phyloP scores from a whole-genome alignment of 2,329 filamentous ascomycete species.

The Nigrospora oryzae region DNA sequence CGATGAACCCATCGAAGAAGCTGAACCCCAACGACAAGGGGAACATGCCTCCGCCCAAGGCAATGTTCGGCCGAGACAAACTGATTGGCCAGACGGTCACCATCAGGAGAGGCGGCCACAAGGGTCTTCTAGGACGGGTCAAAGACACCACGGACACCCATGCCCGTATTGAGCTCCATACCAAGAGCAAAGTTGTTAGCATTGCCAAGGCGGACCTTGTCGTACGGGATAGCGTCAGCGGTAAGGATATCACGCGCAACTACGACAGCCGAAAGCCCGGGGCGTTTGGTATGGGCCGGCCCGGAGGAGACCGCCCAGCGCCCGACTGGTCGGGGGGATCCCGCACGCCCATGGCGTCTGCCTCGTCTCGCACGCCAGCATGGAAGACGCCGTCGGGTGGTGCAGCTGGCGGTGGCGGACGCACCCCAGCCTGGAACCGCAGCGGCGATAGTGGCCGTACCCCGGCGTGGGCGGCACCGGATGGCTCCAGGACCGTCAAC shows the following conservation, averaged over 20 bases:
- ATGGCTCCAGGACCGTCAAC: slow-evolving; percentile 59
- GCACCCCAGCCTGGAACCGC: slow-evolving; percentile 56
- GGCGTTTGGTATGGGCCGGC: slow-evolving; percentile 23
- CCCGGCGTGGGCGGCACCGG: slow-evolving; percentile 61
- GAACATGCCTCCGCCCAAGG: slow-evolving; percentile 60
- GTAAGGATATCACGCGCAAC: slow-evolving; percentile 63
- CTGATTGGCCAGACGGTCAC: slow-evolving; percentile 87
- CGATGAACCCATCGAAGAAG: slow-evolving; percentile 89
- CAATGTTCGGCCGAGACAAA: slow-evolving; percentile 68
- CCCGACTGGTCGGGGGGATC: slow-evolving; percentile 56
- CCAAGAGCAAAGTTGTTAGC: slow-evolving; percentile 85
- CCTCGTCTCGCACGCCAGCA: slow-evolving; percentile 64
- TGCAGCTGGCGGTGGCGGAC: slow-evolving; percentile 38
- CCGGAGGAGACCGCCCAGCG: slow-evolving; percentile 29
- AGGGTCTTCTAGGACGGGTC: slow-evolving; percentile 88
- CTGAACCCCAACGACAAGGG: slow-evolving; percentile 52
- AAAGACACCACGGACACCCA: slow-evolving; percentile 85
- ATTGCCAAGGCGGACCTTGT: slow-evolving; percentile 74
- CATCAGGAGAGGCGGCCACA: slow-evolving; percentile 80
- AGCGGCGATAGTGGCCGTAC: slow-evolving; percentile 52
- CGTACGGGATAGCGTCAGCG: slow-evolving; percentile 78
- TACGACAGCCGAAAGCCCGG: slow-evolving; percentile 40
- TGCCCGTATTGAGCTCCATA: slow-evolving; percentile 86
- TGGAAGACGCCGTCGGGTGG: slow-evolving; percentile 58
- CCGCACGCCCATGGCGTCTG: slow-evolving; percentile 58